Conservation (phyloP, 805 yeast species). For the Starmerella gropengiesseri region DNA sequence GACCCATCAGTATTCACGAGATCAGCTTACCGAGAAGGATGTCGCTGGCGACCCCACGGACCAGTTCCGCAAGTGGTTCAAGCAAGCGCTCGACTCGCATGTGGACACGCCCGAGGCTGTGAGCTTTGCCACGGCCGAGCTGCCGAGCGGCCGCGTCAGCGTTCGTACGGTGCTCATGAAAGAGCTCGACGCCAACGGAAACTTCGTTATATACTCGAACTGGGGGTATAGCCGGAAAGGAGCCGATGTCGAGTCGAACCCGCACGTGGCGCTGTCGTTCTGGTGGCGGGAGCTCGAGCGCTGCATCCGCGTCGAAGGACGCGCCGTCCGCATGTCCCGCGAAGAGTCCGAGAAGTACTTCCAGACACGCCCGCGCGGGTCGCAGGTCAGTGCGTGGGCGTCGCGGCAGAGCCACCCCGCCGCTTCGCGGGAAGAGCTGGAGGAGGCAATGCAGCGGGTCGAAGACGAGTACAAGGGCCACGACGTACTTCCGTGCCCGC, state of each 20-base stretch:
- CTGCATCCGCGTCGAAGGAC: conserved; percentile 88
- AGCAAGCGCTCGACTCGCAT: conserved; percentile 48
- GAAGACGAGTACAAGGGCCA: conserved; percentile 52
- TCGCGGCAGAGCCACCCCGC: conserved; percentile 72
- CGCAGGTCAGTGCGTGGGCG: conserved; percentile 94
- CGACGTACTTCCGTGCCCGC: conserved; percentile 76
- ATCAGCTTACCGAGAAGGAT: conserved; percentile 58
- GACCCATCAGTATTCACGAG: conserved; percentile 22
- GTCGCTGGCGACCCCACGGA: conserved; percentile 39
- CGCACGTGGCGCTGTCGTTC: conserved; percentile 71
- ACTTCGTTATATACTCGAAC: conserved; percentile 75
- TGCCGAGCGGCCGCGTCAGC: conserved; percentile 86
- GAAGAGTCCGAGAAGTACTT: conserved; percentile 72
- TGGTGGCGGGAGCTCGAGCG: conserved; percentile 89
- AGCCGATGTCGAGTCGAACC: conserved; percentile 57
- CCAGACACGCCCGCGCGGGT: conserved; percentile 81
- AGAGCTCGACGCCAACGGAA: conserved; percentile 73
- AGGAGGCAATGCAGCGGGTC: conserved; percentile 38
- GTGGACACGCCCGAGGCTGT: conserved; percentile 70
- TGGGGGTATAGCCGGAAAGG: conserved; percentile 83
- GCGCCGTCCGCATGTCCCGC: conserved; percentile 56
- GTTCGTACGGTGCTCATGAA: conserved; percentile 77
- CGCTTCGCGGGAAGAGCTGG: conserved; percentile 50
- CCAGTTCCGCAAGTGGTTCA: conserved; percentile 79
- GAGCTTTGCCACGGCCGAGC: conserved; percentile 77